phyloP scores from a whole-genome alignment of 2,329 filamentous ascomycete genomes.

The Fusarium compactum region DNA sequence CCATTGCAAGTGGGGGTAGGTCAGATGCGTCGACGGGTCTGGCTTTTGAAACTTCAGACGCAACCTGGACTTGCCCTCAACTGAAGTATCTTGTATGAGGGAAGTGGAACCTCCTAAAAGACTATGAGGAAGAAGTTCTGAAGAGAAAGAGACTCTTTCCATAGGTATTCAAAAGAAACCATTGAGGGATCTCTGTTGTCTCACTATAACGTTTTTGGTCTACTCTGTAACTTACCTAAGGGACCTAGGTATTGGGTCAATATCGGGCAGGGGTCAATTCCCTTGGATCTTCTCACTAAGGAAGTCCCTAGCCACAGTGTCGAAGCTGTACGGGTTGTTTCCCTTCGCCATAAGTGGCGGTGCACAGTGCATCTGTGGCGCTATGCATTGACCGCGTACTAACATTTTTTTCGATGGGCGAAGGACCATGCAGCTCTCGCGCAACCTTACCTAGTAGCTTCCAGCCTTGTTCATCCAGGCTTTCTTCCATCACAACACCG shows the following conservation, averaged over 20 bases:
- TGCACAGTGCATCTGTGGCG: constrained; percentile 26
- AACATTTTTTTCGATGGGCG: constrained; percentile 17
- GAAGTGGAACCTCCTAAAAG: background rate
- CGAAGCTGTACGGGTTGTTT: background rate
- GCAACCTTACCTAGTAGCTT: constrained; percentile 26
- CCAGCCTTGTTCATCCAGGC: constrained; percentile 24
- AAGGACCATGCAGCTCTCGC: constrained; percentile 34
- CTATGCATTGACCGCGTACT: constrained; percentile 37
- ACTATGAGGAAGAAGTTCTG: background rate
- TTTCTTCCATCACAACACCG: constrained; percentile 13
- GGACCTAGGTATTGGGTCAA: background rate
- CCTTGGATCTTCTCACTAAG: background rate
- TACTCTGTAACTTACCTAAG: background rate
- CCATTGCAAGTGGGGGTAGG: background rate
- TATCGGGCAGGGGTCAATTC: background rate
- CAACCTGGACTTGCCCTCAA: background rate
- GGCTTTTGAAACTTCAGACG: background rate
- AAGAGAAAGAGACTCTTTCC: background rate
- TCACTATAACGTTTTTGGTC: background rate
- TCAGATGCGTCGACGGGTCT: background rate
- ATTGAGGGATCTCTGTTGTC: background rate
- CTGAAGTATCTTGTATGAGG: background rate
- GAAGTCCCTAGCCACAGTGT: background rate
- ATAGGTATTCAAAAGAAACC: background rate
- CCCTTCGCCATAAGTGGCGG: constrained; percentile 23